Conservation (phyloP, 176 grass and related monocot species). For the Musa beccarii region DNA sequence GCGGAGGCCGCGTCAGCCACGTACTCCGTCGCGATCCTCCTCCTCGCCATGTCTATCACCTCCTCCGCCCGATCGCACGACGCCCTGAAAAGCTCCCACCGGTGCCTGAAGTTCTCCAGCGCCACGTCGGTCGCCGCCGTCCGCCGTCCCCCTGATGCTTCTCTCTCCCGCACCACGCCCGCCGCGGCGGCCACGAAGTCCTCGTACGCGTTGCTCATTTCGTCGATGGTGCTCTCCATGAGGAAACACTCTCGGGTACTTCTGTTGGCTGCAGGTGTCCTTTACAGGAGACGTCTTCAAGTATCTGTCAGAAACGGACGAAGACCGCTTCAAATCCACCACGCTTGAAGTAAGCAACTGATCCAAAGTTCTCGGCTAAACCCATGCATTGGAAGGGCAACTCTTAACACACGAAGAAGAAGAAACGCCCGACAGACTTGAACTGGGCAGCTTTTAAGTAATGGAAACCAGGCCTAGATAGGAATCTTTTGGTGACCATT, state of each 20-base stretch:
- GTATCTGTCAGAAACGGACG: too few relatives aligned
- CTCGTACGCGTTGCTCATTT: background rate
- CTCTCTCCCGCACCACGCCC: background rate
- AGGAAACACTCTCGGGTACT: background rate
- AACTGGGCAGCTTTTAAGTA: too few relatives aligned
- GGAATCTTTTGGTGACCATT: too few relatives aligned
- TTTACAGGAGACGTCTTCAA: too few relatives aligned
- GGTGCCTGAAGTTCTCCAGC: background rate
- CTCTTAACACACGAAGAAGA: too few relatives aligned
- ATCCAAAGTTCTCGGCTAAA: background rate
- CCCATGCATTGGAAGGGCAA: too few relatives aligned
- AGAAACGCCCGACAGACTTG: too few relatives aligned
- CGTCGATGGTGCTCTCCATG: conserved; percentile 1
- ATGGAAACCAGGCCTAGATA: too few relatives aligned
- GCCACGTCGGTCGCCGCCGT: background rate
- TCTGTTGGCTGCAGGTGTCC: too few relatives aligned
- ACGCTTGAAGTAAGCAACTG: background rate
- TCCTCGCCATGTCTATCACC: background rate
- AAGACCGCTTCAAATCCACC: too few relatives aligned
- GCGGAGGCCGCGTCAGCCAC: background rate
- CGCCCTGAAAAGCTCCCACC: conserved; percentile 8
- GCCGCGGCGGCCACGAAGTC: conserved; percentile 1
- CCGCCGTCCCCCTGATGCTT: background rate
- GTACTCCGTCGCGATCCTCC: background rate
- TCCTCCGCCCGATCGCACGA: conserved; percentile 2